Conservation (phyloP, 1,139 yeast species). For the Hansenula sp. region DNA sequence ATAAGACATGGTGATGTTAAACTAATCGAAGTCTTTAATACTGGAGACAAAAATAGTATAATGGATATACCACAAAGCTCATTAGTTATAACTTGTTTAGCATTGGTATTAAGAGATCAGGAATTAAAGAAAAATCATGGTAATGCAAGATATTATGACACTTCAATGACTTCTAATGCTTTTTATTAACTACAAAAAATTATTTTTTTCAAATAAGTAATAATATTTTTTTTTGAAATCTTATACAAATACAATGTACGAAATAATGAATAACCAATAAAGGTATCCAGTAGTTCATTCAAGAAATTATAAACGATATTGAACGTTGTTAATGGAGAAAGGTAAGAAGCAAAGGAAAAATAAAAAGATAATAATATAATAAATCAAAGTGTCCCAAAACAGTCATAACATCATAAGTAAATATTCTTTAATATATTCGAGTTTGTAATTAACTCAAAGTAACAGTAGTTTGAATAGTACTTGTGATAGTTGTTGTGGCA, state of each 20-base stretch:
- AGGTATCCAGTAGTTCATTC: neutral
- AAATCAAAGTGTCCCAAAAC: neutral
- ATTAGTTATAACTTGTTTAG: slow-evolving; percentile 29
- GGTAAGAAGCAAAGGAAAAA: neutral
- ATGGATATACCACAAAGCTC: slow-evolving; percentile 26
- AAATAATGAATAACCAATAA: neutral
- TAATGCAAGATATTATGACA: slow-evolving; percentile 16
- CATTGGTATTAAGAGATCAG: slow-evolving; percentile 27
- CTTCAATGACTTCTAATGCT: slow-evolving; percentile 3
- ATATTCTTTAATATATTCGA: too few relatives aligned
- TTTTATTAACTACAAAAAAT: slow-evolving; percentile 6
- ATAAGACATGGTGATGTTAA: slow-evolving; percentile 27
- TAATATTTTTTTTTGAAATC: neutral
- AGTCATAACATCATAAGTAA: slow-evolving; percentile 1
- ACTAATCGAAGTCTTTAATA: slow-evolving; percentile 22
- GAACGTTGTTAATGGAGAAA: neutral
- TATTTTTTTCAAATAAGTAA: neutral
- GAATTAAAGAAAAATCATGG: slow-evolving; percentile 17
- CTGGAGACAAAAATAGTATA: slow-evolving; percentile 15
- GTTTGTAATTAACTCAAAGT: slow-evolving; percentile 8
- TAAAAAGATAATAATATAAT: neutral
- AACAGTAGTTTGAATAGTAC: slow-evolving; percentile 21
- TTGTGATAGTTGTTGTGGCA: slow-evolving; percentile 23
- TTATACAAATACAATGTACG: neutral
- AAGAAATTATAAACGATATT: neutral